phyloP scores from a whole-genome alignment of 2,329 filamentous ascomycete species.

The Beauveria varroae region DNA sequence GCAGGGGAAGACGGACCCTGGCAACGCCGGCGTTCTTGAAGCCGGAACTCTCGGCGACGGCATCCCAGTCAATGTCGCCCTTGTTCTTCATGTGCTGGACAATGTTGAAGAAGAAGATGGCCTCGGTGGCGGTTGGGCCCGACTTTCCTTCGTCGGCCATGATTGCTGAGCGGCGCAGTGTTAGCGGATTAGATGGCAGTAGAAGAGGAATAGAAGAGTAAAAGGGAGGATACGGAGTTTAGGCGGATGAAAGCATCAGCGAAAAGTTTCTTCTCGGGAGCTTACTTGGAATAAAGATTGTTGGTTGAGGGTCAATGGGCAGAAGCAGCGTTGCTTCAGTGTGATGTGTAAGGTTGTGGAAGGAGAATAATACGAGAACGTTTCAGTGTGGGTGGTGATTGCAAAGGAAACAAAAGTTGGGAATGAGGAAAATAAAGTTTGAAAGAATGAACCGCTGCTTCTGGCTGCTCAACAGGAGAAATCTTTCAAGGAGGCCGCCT shows the following conservation, averaged over 20 bases:
- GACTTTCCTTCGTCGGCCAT: conserved; percentile 27
- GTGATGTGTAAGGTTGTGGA: not conserved
- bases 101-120: conserved; percentile 37
- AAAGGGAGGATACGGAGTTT: accelerated
- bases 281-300: not conserved
- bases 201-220: not conserved
- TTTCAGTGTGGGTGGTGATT: not conserved
- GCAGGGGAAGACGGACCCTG: conserved; percentile 25
- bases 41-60: conserved; percentile 32
- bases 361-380: not conserved
- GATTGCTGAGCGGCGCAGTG: not conserved
- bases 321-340: no score
- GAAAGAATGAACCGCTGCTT: not conserved
- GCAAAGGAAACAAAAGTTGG: not conserved
- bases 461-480: not conserved
- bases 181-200: not conserved
- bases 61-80: conserved; percentile 41
- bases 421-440: no score
- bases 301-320: not conserved
- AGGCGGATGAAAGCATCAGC: not conserved
- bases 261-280: no score
- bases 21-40: conserved; percentile 40
- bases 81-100: conserved; percentile 35
- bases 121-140: conserved; percentile 32
- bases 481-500: not conserved